Percentiles rank a stretch among this genome's conserved stretches.
Conservation (phyloP, 2,329 filamentous ascomycete species). For the Scedosporium aurantiacum region DNA sequence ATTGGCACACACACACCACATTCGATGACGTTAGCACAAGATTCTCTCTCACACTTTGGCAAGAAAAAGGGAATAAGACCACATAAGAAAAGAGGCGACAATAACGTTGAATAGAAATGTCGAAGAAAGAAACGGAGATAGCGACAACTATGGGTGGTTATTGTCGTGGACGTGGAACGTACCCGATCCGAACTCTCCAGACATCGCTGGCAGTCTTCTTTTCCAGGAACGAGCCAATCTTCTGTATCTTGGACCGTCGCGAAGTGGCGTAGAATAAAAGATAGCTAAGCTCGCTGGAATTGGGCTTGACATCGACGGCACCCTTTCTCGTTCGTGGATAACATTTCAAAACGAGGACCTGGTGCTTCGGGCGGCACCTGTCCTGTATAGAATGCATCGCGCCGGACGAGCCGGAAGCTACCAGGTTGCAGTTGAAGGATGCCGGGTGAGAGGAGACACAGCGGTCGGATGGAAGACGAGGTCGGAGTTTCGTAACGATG, state of each 20-base stretch:
- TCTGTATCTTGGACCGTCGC: conserved; percentile 87
- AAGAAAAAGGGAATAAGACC: neutral
- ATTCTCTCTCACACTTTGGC: neutral
- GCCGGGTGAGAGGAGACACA: neutral
- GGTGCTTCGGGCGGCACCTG: conserved; percentile 82
- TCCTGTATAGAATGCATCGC: conserved; percentile 55
- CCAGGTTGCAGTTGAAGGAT: neutral
- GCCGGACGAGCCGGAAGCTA: conserved; percentile 13
- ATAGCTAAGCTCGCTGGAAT: conserved; percentile 93
- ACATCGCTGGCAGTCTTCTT: conserved; percentile 89
- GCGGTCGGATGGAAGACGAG: neutral
- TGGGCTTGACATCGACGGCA: conserved; percentile 85
- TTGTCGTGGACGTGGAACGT: conserved; percentile 17
- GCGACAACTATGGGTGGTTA: neutral
- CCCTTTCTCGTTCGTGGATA: conserved; percentile 90
- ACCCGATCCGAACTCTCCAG: conserved; percentile 80
- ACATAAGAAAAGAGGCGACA: neutral
- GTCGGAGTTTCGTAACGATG: neutral
- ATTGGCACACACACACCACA: neutral
- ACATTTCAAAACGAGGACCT: conserved; percentile 91
- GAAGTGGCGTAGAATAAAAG: conserved; percentile 94
- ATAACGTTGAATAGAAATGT: neutral
- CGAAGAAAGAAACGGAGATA: neutral
- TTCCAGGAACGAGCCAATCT: conserved; percentile 89
- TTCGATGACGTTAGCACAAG: neutral